A percentile compares a stretch with the other conserved stretches of the same genome.
Conservation (phyloP, 176 grass and related monocot genomes). For the Puya raimondii region DNA sequence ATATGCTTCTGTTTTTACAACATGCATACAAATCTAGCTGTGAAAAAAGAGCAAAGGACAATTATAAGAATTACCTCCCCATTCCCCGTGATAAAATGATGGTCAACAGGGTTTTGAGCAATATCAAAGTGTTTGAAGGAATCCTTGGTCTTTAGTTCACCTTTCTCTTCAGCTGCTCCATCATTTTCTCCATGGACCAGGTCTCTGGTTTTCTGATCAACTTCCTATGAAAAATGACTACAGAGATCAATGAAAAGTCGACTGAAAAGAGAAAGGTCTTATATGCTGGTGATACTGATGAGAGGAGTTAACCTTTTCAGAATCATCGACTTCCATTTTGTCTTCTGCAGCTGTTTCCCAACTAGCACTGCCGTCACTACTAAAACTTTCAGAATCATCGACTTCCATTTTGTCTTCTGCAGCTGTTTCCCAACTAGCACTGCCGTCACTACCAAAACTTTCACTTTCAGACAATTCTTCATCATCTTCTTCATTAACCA, state of each 20-base stretch:
- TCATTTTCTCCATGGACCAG: too few relatives aligned
- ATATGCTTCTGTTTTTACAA: neutral
- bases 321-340: constrained; percentile 54
- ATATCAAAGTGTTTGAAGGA: constrained; percentile 89
- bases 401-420: constrained; percentile 74
- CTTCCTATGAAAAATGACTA: constrained; percentile 27
- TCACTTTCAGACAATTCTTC: constrained; percentile 61
- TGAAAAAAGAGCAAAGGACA: neutral
- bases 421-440: constrained; percentile 94
- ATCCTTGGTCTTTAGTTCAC: constrained; percentile 23
- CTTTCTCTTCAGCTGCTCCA: constrained; percentile 10
- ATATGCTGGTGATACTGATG: neutral
- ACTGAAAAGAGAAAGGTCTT: constrained; percentile 10
- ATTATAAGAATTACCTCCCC: constrained; percentile 29
- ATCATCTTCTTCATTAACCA: constrained; percentile 84
- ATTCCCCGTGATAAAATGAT: constrained; percentile 65
- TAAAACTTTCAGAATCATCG: constrained; percentile 41
- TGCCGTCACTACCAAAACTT: constrained; percentile 29
- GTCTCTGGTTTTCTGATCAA: constrained; percentile 17
- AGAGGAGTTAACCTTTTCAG: constrained; percentile 49
- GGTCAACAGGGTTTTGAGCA: constrained; percentile 57
- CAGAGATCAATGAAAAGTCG: constrained; percentile 14
- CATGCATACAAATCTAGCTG: neutral
- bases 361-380: constrained; percentile 48
- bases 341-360: constrained; percentile 96